Conservation (phyloP, 176 grass and related monocot species). For the Ensete glaucum region DNA sequence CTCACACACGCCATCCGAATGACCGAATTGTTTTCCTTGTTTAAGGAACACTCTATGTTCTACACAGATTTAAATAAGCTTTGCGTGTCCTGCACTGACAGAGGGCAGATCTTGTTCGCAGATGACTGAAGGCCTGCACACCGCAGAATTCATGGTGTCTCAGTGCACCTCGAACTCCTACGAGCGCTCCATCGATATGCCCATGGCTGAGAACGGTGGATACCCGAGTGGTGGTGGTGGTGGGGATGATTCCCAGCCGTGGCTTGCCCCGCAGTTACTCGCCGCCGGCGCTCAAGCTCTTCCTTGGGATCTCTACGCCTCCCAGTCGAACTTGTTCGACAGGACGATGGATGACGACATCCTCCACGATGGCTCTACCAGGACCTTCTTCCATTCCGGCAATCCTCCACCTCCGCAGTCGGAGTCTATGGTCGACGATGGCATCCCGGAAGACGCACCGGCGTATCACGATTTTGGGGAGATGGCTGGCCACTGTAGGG, state of each 20-base stretch:
- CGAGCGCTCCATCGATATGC: not conserved
- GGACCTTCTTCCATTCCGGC: not conserved
- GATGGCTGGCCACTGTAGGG: slow-evolving; percentile 20
- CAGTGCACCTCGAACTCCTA: slow-evolving; percentile 37
- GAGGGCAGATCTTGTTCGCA: slow-evolving; percentile 6
- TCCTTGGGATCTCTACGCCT: not conserved
- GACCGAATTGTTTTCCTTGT: slow-evolving; percentile 14
- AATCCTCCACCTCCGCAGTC: slow-evolving; percentile 21
- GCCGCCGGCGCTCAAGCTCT: not conserved
- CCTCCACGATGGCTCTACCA: slow-evolving; percentile 26
- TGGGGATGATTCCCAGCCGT: not conserved
- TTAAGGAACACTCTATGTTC: not conserved
- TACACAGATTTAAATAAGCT: too few relatives aligned
- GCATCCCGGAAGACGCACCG: too few relatives aligned
- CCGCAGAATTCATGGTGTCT: slow-evolving; percentile 62
- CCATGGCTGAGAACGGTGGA: not conserved
- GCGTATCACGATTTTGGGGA: not conserved
- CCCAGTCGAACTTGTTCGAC: not conserved
- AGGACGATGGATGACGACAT: not conserved
- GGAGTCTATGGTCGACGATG: slow-evolving; percentile 6
- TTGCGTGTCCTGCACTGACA: too few relatives aligned
- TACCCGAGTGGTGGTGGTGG: not conserved
- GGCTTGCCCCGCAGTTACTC: not conserved
- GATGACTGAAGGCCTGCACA: slow-evolving; percentile 80
- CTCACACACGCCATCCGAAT: not conserved